Base-by-base conservation (phyloP, 768 basidiomycete species). In the Sporobolomyces phaffii region DNA sequence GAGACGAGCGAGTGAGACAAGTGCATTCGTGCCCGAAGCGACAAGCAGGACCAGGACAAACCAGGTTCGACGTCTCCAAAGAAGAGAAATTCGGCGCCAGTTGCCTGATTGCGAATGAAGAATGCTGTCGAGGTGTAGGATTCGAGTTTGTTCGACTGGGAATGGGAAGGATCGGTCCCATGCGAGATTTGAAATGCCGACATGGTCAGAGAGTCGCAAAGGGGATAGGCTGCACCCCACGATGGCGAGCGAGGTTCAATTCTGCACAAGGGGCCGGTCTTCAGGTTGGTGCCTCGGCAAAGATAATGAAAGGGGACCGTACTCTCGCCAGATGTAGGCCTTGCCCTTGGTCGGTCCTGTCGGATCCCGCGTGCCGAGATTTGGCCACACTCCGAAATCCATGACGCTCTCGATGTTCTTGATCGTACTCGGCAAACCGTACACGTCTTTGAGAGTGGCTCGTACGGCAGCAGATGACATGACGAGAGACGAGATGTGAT, bases 41-140 rank as follows among this genome's bases (percentile, higher is more conserved):
- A 48, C 24, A 8, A 22, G 28, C 10, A 15, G 17, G 22, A 4
- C 17, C 10, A 9, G 49, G 17, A 26, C 60, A 20, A 20, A 73
- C 65, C 70, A 14, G 90, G 89, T 74, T 93, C 90, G 65, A 96
- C 87, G 77, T 94, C 92, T 1, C 94, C 94, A 73, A 96, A 94
- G 78, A 97, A 97, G 41, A 97, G 80, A 70, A 97, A 86, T 76
- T 94, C 89, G 51, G 80, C 82, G 8, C 44, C 56, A 38, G 82
- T 81, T 22, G 81, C 78, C 57, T 88, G 81, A 54, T 77, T 75
- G 70, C 85, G 84, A 72, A 97, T 77, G 77, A 94, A 94, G 80
- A 89, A 93, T 20, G 92, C 94, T 1, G 87, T 80, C 18, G 88
- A 88, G 20, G 86, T 82, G 78, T 96, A 92, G 11, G 40, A 78